Conservation (phyloP, 495 filamentous ascomycete species). For the Penicillium paxilli region DNA sequence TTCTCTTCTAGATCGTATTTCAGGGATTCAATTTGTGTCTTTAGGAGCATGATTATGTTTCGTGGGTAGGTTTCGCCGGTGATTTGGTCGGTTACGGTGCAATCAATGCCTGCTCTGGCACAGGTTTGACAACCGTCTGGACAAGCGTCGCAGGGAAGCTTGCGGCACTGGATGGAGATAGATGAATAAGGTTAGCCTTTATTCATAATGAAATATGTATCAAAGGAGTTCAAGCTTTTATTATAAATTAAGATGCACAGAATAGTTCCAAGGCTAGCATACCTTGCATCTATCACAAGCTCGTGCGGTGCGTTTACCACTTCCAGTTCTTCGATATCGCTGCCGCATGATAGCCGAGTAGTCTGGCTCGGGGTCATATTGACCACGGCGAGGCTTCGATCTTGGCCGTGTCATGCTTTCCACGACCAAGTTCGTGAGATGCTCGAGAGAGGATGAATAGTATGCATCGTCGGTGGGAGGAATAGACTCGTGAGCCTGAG, state of each 20-base stretch:
- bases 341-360: slow-evolving; percentile 60
- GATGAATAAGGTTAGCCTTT: background rate
- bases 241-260: too few relatives aligned
- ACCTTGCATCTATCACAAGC: slow-evolving; percentile 94
- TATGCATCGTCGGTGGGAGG: too few relatives aligned
- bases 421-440: too few relatives aligned
- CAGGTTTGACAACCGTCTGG: slow-evolving; percentile 61
- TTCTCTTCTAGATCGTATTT: background rate
- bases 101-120: slow-evolving; percentile 65
- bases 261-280: too few relatives aligned
- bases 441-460: too few relatives aligned
- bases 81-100: slow-evolving; percentile 81
- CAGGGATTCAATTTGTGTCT: background rate
- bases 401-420: too few relatives aligned
- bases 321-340: slow-evolving; percentile 50
- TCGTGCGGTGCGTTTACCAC: slow-evolving; percentile 73
- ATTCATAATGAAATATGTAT: too few relatives aligned
- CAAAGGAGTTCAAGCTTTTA: too few relatives aligned
- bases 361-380: slow-evolving; percentile 39
- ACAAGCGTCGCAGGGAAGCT: slow-evolving; percentile 78
- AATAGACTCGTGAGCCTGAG: too few relatives aligned
- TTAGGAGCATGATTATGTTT: slow-evolving; percentile 38
- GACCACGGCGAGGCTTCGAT: slow-evolving; percentile 6
- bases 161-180: slow-evolving; percentile 60
- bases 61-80: slow-evolving; percentile 79